These are phyloP conservation scores for Collybia sordida DNA, from an alignment of 768 basidiomycete genomes.

Conservation along the genomic window DNA sequence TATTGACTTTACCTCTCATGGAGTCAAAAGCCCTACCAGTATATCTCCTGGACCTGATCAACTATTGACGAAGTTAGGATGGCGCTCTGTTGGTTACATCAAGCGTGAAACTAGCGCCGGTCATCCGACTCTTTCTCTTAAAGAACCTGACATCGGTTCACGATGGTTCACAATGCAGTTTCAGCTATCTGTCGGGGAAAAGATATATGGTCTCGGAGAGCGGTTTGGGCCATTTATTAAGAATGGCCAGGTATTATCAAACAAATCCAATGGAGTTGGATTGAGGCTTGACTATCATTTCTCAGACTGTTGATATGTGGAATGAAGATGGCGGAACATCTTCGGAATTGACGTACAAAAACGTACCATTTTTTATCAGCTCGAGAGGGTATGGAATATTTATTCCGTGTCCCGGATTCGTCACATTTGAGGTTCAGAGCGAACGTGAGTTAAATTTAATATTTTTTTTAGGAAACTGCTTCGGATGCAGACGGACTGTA, in stretches of 20 bases:
- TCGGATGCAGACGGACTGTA: not conserved
- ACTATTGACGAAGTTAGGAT: conserved; percentile 28
- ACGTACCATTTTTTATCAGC: conserved; percentile 36
- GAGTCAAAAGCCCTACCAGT: conserved; percentile 18
- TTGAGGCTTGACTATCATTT: not conserved
- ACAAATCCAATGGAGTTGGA: not conserved
- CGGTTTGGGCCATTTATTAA: conserved; percentile 46
- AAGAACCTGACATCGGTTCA: conserved; percentile 20
- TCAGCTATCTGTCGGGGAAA: conserved; percentile 38
- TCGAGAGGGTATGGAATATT: conserved; percentile 47
- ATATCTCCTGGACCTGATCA: conserved; percentile 16
- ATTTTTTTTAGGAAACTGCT: conserved; percentile 3
- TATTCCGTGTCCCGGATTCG: conserved; percentile 44
- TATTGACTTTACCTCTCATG: conserved; percentile 25
- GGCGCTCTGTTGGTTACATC: conserved; percentile 29
- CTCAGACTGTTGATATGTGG: conserved; percentile 38
- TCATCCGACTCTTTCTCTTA: conserved; percentile 17
- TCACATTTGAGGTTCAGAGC: conserved; percentile 45
- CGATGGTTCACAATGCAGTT: conserved; percentile 34
- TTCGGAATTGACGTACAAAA: conserved; percentile 32
- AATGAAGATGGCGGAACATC: conserved; percentile 45
- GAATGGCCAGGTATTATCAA: conserved; percentile 34
- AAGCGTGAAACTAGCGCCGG: conserved; percentile 19
- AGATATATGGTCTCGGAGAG: conserved; percentile 47
- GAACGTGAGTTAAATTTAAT: conserved; percentile 31